Conservation (phyloP, 1,284 basidiomycete species). For the Meira nashicola region DNA sequence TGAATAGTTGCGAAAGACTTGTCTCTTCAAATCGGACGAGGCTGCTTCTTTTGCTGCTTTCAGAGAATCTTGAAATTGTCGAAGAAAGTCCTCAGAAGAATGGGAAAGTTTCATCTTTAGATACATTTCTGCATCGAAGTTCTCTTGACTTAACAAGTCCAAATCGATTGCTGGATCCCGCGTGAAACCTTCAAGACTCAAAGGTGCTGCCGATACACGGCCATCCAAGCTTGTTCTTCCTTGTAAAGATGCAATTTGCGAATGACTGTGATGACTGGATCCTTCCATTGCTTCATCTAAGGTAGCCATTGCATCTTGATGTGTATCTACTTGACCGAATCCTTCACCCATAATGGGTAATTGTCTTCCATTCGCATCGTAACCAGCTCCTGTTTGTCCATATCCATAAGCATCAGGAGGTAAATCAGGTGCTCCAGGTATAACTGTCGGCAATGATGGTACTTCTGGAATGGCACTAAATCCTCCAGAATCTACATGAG, state of each 20-base stretch:
- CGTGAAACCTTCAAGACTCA: conserved; percentile 23
- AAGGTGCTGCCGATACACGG: conserved; percentile 13
- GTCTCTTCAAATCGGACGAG: conserved; percentile 39
- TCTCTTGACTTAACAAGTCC: conserved; percentile 31
- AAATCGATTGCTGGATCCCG: conserved; percentile 36
- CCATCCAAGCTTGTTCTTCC: conserved; percentile 8
- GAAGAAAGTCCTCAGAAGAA: conserved; percentile 34
- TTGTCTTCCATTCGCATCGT: conserved; percentile 7
- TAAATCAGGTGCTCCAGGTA: conserved; percentile 24
- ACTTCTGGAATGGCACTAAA: conserved; percentile 22
- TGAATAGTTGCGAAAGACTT: conserved; percentile 63
- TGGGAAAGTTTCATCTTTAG: conserved; percentile 37
- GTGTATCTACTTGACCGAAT: conserved; percentile 13
- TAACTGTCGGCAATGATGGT: conserved; percentile 10
- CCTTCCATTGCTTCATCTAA: conserved; percentile 15
- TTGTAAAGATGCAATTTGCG: conserved; percentile 8
- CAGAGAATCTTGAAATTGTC: conserved; percentile 27
- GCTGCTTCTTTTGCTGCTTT: conserved; percentile 30
- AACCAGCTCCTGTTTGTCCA: conserved; percentile 18
- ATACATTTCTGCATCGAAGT: conserved; percentile 47
- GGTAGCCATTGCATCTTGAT: not conserved
- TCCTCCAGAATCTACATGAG: conserved; percentile 34
- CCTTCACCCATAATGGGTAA: conserved; percentile 21
- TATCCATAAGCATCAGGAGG: conserved; percentile 23
- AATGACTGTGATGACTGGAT: not conserved